These are phyloP conservation scores for Neurospora cerealis DNA, from an alignment of 495 filamentous ascomycete genomes.

Conservation along the genomic window DNA sequence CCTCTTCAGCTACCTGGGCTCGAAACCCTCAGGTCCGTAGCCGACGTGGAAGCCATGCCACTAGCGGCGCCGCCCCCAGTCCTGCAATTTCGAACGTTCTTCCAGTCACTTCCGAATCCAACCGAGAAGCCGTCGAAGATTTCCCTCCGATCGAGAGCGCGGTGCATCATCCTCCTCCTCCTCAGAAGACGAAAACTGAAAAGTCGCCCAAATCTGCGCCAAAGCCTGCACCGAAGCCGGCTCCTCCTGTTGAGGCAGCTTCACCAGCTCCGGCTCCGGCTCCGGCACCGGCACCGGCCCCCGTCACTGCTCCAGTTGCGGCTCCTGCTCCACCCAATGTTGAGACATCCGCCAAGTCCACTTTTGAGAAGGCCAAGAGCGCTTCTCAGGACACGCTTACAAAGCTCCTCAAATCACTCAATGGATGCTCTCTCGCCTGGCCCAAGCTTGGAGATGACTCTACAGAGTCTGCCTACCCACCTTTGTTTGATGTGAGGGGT, in stretches of 20 bases:
- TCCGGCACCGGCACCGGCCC: slow-evolving; percentile 1
- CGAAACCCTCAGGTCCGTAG: slow-evolving; percentile 63
- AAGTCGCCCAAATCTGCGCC: background rate
- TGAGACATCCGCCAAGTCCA: slow-evolving; percentile 1
- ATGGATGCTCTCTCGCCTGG: slow-evolving; percentile 19
- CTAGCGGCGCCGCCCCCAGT: slow-evolving; percentile 70
- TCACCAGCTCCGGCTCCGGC: background rate
- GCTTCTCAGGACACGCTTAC: slow-evolving; percentile 13
- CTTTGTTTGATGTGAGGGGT: slow-evolving; percentile 70
- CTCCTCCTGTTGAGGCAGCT: background rate
- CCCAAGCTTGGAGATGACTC: slow-evolving; percentile 16
- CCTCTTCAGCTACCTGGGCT: slow-evolving; percentile 90
- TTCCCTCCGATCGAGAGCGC: slow-evolving; percentile 11
- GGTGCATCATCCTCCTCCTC: background rate
- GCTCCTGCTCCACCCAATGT: background rate
- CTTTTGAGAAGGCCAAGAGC: slow-evolving; percentile 7
- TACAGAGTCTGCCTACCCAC: slow-evolving; percentile 42
- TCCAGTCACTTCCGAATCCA: slow-evolving; percentile 39
- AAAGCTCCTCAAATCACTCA: slow-evolving; percentile 25
- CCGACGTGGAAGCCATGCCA: slow-evolving; percentile 63
- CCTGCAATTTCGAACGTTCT: slow-evolving; percentile 58
- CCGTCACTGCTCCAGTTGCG: background rate
- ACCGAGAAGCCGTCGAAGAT: slow-evolving; percentile 24
- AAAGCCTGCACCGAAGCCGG: background rate
- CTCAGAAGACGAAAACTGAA: background rate